Conservation (phyloP, 2,329 filamentous ascomycete species). For the Fusarium anguioides region DNA sequence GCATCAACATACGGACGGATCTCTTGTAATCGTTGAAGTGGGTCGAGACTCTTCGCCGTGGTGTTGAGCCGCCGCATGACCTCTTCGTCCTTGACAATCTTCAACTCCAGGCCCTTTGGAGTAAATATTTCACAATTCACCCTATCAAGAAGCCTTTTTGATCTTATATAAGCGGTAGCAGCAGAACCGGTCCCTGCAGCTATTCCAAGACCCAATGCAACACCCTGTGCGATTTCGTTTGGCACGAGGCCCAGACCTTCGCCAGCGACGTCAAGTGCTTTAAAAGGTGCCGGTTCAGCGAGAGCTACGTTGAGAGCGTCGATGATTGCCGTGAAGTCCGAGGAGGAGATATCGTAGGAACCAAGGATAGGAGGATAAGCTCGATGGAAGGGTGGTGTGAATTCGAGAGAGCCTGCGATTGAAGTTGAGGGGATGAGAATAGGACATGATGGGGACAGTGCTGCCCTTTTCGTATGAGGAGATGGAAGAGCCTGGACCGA, state of each 20-base stretch:
- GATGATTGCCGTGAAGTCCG: background rate
- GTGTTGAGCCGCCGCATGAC: slow-evolving; percentile 5
- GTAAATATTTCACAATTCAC: background rate
- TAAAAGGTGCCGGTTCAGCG: slow-evolving; percentile 4
- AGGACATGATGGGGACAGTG: background rate
- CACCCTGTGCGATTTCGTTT: slow-evolving; percentile 4
- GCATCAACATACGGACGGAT: background rate
- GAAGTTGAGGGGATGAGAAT: slow-evolving; percentile 16
- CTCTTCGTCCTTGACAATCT: slow-evolving; percentile 12
- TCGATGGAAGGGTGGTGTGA: slow-evolving; percentile 12
- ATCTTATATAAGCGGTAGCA: slow-evolving; percentile 10
- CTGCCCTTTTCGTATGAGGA: background rate
- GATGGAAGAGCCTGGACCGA: too few species aligned
- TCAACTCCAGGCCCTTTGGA: slow-evolving; percentile 7
- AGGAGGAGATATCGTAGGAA: background rate
- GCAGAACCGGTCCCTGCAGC: slow-evolving; percentile 14
- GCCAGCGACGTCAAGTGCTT: slow-evolving; percentile 5
- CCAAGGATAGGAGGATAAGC: slow-evolving; percentile 14
- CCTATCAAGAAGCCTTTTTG: slow-evolving; percentile 2
- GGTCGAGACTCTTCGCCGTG: slow-evolving; percentile 8
- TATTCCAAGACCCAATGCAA: slow-evolving; percentile 3
- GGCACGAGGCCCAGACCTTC: slow-evolving; percentile 14
- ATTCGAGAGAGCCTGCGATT: background rate
- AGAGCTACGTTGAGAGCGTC: slow-evolving; percentile 8
- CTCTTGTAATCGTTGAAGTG: background rate